phyloP scores from a whole-genome alignment of 2,329 filamentous ascomycete genomes.

The Talaromyces pinophilus region DNA sequence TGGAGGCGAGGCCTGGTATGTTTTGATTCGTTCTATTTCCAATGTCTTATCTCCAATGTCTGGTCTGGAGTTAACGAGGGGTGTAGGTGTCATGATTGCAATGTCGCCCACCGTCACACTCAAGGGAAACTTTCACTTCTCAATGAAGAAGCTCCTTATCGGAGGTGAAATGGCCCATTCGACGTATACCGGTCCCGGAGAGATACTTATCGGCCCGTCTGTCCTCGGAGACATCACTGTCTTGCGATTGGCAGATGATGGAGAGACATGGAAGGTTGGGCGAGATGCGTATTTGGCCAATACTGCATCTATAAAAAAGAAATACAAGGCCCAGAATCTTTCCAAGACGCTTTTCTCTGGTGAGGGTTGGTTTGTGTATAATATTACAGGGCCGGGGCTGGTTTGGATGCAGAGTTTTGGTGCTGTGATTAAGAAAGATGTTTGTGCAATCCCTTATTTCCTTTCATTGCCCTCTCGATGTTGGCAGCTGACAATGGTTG shows the following conservation, averaged over 20 bases:
- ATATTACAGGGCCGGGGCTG: constrained; percentile 76
- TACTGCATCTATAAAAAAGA: constrained; percentile 83
- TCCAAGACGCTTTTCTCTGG: constrained; percentile 92
- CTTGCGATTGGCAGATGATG: constrained; percentile 66
- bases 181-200: constrained; percentile 83
- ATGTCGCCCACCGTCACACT: constrained; percentile 89
- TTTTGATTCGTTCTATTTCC: too few species aligned
- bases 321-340: constrained; percentile 82
- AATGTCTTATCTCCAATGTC: too few species aligned
- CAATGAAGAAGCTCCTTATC: constrained; percentile 84
- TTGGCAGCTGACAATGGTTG: neutral
- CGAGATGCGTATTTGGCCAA: constrained; percentile 82
- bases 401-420: constrained; percentile 92
- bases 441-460: constrained; percentile 50
- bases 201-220: constrained; percentile 78
- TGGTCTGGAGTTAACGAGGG: too few species aligned
- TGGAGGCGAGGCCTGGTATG: constrained; percentile 74
- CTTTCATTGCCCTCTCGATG: neutral
- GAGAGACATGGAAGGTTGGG: constrained; percentile 74
- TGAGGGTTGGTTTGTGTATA: constrained; percentile 88
- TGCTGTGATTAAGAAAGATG: constrained; percentile 91
- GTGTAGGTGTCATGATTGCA: constrained; percentile 78
- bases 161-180: constrained; percentile 78
- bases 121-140: constrained; percentile 80
- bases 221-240: constrained; percentile 83